These are phyloP conservation scores for Aspergillus coremiiformis DNA, from an alignment of 495 filamentous ascomycete genomes.

Conservation along the genomic window DNA sequence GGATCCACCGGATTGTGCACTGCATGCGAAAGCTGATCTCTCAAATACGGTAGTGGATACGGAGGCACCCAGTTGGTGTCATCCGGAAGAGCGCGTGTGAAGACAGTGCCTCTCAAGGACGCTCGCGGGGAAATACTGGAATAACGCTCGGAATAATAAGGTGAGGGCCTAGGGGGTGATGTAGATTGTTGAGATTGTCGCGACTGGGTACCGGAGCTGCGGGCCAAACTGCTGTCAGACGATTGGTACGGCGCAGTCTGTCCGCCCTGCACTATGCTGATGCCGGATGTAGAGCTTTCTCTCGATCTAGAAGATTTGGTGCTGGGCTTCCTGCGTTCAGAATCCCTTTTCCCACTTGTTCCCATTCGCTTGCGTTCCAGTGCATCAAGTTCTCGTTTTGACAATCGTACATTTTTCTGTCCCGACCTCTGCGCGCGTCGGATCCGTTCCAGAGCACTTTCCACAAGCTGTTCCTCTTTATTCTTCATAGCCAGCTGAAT, in stretches of 20 bases:
- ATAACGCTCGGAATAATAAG: constrained; percentile 26
- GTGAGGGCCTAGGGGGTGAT: constrained; percentile 20
- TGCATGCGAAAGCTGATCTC: constrained; percentile 24
- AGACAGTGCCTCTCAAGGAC: constrained; percentile 21
- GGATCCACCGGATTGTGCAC: constrained; percentile 28
- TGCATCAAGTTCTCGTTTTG: constrained; percentile 66
- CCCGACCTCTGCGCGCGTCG: constrained; percentile 64
- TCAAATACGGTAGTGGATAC: constrained; percentile 29
- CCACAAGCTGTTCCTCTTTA: constrained; percentile 65
- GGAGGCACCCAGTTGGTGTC: constrained; percentile 41
- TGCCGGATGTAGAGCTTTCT: constrained; percentile 15
- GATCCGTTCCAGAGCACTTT: constrained; percentile 69
- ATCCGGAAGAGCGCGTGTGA: constrained; percentile 34
- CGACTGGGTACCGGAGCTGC: constrained; percentile 26
- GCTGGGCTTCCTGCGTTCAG: constrained; percentile 17
- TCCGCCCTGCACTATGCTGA: constrained; percentile 19
- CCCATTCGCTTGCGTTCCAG: constrained; percentile 61
- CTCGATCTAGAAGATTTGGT: constrained; percentile 11
- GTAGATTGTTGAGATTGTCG: constrained; percentile 27
- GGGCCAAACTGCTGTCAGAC: constrained; percentile 22
- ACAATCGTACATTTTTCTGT: constrained; percentile 67
- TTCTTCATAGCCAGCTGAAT: constrained; percentile 50
- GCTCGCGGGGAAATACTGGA: constrained; percentile 22
- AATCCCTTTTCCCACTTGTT: constrained; percentile 28
- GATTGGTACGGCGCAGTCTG: constrained; percentile 21